These are phyloP conservation scores for Neoascochyta sp. DNA, from an alignment of 2,329 filamentous ascomycete species.

Conservation along the genomic window DNA sequence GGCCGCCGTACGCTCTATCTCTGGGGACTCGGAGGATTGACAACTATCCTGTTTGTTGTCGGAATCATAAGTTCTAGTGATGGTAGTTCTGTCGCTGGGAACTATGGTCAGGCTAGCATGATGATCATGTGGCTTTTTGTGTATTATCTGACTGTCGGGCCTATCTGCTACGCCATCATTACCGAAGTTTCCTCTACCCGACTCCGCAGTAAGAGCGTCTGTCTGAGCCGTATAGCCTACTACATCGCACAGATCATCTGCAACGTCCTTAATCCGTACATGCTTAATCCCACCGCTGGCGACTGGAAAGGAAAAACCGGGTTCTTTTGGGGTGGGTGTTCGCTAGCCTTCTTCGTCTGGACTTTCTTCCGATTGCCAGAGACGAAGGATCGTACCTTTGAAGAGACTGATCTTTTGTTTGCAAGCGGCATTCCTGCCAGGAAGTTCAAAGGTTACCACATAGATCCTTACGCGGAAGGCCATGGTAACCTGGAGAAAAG, in stretches of 20 bases:
- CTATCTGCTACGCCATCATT: slow-evolving; percentile 81
- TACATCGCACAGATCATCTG: slow-evolving; percentile 65
- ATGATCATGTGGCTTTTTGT: slow-evolving; percentile 51
- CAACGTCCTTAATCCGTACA: slow-evolving; percentile 67
- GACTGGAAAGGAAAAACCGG: slow-evolving; percentile 71
- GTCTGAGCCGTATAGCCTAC: slow-evolving; percentile 64
- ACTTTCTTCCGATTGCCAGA: slow-evolving; percentile 75
- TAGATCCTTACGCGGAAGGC: slow-evolving; percentile 11
- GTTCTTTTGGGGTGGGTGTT: slow-evolving; percentile 81
- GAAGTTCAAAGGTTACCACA: slow-evolving; percentile 13
- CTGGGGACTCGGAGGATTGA: slow-evolving; percentile 58
- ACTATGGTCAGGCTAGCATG: slow-evolving; percentile 19
- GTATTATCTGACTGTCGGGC: slow-evolving; percentile 81
- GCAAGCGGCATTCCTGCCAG: slow-evolving; percentile 44
- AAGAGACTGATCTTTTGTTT: slow-evolving; percentile 78
- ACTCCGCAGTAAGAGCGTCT: slow-evolving; percentile 82
- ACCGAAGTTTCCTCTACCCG: slow-evolving; percentile 75
- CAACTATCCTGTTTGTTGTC: slow-evolving; percentile 71
- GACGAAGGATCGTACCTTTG: slow-evolving; percentile 72
- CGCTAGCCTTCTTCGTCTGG: slow-evolving; percentile 72
- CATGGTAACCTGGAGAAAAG: no score
- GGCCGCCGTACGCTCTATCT: slow-evolving; percentile 73
- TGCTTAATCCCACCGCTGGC: slow-evolving; percentile 56
- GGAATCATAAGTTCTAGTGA: slow-evolving; percentile 54
- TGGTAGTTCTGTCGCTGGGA: slow-evolving; percentile 42